Evolutionary conservation across 495 filamentous ascomycete species (phyloP), one percentile per base, ranked within the genome.

Genomic region (Platismatia glauca): DNA sequence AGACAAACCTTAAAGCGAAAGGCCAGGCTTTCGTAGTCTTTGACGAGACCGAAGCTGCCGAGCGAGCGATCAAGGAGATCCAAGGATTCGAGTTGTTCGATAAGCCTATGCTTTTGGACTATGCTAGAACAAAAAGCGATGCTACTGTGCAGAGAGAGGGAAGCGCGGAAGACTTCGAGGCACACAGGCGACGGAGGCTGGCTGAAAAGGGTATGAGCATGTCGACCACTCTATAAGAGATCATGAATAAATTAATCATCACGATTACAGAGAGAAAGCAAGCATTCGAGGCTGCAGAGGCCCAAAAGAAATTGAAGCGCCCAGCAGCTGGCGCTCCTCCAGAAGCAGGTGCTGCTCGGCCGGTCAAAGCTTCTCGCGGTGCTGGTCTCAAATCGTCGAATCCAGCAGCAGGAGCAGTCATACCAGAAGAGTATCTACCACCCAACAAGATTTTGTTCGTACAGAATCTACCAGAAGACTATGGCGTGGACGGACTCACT

Each of bases 401-500:
- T 63, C 79, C 84, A 22, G 79, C 83, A n/a, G 77, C 84, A 0
- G 81, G 86, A 31, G 81, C 87, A 24, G 88, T 95, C 55, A 84
- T 97, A 20, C 94, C 94, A 3, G 95, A 97, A 81, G 94, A 99
- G 75, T 97, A 95, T 71, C 83, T 97, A 0, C 94, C 91, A 4
- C 93, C 95, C 53, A 99, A 97, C 81, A 95, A 95, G 76, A 94
- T 90, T 64, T 81, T 99, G n/a, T 96, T 97, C 80, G 78, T 97
- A 58, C 91, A 92, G 74, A 91, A 96, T 68, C 71, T 99, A 55
- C 93, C 95, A 20, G 90, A 95, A 66, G 88, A 90, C 61, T 89
- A 88, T 68, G 87, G 86, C 74, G 83, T 88, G 71, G 91, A 94
- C 58, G 82, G 77, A 44, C 85, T 98, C 48, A 85, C 84, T 0